These are phyloP conservation scores for Alternaria sp. DNA, from an alignment of 2,329 filamentous ascomycete genomes.

Conservation along the genomic window DNA sequence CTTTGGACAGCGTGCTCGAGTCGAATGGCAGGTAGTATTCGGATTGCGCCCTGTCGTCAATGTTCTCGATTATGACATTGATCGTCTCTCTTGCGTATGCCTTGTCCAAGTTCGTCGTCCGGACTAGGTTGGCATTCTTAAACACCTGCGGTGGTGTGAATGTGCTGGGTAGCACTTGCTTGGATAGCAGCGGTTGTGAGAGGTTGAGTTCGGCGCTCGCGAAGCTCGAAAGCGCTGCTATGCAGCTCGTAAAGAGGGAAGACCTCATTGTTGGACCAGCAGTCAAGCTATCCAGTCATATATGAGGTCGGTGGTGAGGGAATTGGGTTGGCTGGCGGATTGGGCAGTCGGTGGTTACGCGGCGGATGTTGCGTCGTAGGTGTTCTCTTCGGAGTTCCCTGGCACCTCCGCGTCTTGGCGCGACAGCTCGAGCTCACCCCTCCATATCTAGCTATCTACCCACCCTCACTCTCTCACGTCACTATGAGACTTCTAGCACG, in stretches of 20 bases:
- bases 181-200: slow-evolving; percentile 62
- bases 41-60: slow-evolving; percentile 76
- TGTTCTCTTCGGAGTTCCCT: slow-evolving; percentile 44
- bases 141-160: slow-evolving; percentile 91
- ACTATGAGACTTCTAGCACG: slow-evolving; percentile 34
- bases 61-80: slow-evolving; percentile 94
- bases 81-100: slow-evolving; percentile 87
- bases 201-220: slow-evolving; percentile 64
- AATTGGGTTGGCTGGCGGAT: slow-evolving; percentile 13
- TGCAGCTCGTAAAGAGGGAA: slow-evolving; percentile 47
- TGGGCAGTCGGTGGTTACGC: slow-evolving; percentile 26
- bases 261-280: slow-evolving; percentile 50
- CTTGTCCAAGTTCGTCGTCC: slow-evolving; percentile 91
- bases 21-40: slow-evolving; percentile 94
- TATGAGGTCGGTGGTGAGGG: slow-evolving; percentile 25
- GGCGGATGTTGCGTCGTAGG: slow-evolving; percentile 40
- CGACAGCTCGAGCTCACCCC: slow-evolving; percentile 21
- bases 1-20: slow-evolving; percentile 71
- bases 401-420: slow-evolving; percentile 29
- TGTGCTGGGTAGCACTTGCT: slow-evolving; percentile 54
- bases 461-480: slow-evolving; percentile 7
- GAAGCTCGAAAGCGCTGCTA: slow-evolving; percentile 67
- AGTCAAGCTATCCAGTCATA: slow-evolving; percentile 41
- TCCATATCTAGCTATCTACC: slow-evolving; percentile 5
- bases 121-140: slow-evolving; percentile 90